phyloP scores from a whole-genome alignment of 805 yeast species.

The Blastobotrys terrestris region DNA sequence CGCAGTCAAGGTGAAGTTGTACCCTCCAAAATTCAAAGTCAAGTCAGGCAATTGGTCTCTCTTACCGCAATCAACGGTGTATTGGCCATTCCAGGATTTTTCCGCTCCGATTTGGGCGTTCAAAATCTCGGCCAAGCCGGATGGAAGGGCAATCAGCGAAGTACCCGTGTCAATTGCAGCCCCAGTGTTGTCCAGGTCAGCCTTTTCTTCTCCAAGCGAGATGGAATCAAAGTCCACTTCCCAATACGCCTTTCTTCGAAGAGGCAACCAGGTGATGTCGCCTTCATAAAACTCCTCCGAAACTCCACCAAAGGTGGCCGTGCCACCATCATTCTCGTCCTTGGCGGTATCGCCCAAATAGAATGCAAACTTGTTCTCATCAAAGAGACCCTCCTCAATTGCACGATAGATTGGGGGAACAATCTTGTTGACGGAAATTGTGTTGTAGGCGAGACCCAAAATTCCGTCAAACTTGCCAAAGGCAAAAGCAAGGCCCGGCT shows the following conservation, averaged over 20 bases:
- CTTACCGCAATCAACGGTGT: conserved; percentile 80
- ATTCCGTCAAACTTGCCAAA: conserved; percentile 99
- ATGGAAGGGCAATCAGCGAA: conserved; percentile 89
- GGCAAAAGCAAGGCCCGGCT: conserved; percentile 97
- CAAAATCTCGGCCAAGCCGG: conserved; percentile 90
- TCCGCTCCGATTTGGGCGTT: conserved; percentile 95
- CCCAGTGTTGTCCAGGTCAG: conserved; percentile 74
- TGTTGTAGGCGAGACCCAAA: conserved; percentile 87
- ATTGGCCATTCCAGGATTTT: conserved; percentile 97
- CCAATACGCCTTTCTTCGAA: conserved; percentile 99
- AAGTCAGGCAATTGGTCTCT: conserved; percentile 86
- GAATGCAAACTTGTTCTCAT: conserved; percentile 81
- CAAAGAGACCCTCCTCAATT: conserved; percentile 70
- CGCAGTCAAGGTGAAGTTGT: conserved; percentile 84
- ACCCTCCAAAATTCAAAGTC: conserved; percentile 83
- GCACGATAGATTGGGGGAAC: conserved; percentile 96
- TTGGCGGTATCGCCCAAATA: conserved; percentile 74
- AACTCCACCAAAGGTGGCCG: conserved; percentile 92
- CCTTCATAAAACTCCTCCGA: conserved; percentile 74
- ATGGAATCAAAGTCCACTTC: conserved; percentile 91
- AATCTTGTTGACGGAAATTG: conserved; percentile 81
- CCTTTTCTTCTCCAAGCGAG: conserved; percentile 87
- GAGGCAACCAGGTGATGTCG: conserved; percentile 90
- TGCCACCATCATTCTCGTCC: conserved; percentile 69
- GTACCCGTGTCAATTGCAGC: conserved; percentile 99